phyloP scores from a whole-genome alignment of 1,284 basidiomycete genomes.

The Takashimella koratensis region DNA sequence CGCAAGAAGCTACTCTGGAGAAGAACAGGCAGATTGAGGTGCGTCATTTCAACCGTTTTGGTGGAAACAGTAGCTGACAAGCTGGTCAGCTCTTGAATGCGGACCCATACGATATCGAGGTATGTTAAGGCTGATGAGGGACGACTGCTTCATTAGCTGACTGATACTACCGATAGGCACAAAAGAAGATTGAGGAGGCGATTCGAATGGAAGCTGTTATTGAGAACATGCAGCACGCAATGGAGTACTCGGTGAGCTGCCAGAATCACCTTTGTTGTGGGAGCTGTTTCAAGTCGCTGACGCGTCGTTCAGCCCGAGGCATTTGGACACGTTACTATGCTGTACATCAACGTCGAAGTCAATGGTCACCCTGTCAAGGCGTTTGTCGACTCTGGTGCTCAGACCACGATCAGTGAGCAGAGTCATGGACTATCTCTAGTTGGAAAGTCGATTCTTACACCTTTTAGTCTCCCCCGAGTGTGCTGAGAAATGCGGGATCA shows the following conservation, averaged over 20 bases:
- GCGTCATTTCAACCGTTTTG: no score
- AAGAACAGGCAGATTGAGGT: constrained; percentile 63
- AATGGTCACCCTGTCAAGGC: constrained; percentile 88
- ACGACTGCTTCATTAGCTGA: background rate
- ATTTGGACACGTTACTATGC: constrained; percentile 93
- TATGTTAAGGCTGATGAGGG: constrained; percentile 8
- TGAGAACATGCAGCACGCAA: constrained; percentile 86
- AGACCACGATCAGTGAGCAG: constrained; percentile 82
- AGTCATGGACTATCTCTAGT: background rate
- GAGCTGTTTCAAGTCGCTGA: constrained; percentile 56
- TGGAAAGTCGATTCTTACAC: no score
- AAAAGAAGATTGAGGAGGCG: constrained; percentile 87
- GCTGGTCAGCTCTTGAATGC: constrained; percentile 58
- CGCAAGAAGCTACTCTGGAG: constrained; percentile 56
- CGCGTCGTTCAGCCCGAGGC: constrained; percentile 74
- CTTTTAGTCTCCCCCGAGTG: constrained; percentile 83
- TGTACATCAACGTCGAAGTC: constrained; percentile 77
- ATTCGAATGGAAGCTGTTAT: constrained; percentile 85
- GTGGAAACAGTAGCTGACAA: constrained; percentile 50
- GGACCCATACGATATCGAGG: constrained; percentile 86
- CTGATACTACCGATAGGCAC: constrained; percentile 52
- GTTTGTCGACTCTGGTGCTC: constrained; percentile 96
- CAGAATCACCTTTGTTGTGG: background rate
- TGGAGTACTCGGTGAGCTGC: constrained; percentile 67
- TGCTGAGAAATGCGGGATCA: constrained; percentile 89